Conservation (phyloP, 2,329 filamentous ascomycete species). For the Sporothrix inflata region DNA sequence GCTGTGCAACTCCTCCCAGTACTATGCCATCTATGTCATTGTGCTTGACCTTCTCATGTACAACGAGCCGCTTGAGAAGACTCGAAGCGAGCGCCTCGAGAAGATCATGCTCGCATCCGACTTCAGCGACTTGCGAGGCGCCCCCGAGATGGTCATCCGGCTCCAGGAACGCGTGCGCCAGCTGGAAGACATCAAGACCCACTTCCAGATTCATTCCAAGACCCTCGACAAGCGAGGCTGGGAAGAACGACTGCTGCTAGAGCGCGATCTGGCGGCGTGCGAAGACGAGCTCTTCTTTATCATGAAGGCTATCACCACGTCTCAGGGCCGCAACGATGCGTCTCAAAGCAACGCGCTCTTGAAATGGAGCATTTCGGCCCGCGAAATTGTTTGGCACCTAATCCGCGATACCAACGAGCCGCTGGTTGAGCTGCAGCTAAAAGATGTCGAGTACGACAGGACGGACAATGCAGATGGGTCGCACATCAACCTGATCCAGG, state of each 20-base stretch:
- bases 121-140: conserved; percentile 93
- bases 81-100: conserved; percentile 89
- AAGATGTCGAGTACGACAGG: conserved; percentile 88
- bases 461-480: conserved; percentile 97
- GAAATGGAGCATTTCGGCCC: conserved; percentile 90
- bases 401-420: conserved; percentile 85
- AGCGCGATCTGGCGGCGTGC: conserved; percentile 83
- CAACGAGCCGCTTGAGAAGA: conserved; percentile 94
- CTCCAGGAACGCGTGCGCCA: conserved; percentile 92
- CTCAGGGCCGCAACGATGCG: conserved; percentile 81
- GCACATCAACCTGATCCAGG: conserved; percentile 87
- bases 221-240: conserved; percentile 87
- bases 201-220: conserved; percentile 91
- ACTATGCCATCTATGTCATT: conserved; percentile 98
- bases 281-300: conserved; percentile 99
- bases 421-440: conserved; percentile 88
- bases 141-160: conserved; percentile 88
- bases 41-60: conserved; percentile 95
- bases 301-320: conserved; percentile 99
- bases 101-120: conserved; percentile 99
- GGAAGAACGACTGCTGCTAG: conserved; percentile 86
- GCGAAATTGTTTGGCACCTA: conserved; percentile 96
- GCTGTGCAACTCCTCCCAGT: conserved; percentile 96
- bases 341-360: conserved; percentile 77
- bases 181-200: conserved; percentile 91